phyloP scores from a whole-genome alignment of 805 yeast genomes.

The Kuraishia molischiana region DNA sequence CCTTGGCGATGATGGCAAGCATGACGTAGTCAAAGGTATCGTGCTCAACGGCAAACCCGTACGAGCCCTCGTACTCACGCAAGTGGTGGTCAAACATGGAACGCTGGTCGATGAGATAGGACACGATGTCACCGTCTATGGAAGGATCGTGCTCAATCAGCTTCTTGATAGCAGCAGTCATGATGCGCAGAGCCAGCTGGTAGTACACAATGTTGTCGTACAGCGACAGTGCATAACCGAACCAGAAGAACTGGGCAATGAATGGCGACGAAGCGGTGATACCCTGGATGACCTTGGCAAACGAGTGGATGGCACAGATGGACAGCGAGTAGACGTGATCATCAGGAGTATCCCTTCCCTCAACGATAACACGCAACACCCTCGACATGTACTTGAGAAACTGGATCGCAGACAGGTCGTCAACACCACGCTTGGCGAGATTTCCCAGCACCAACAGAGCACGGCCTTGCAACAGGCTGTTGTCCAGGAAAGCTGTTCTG shows the following conservation, averaged over 20 bases:
- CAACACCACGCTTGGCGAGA: constrained; percentile 53
- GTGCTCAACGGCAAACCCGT: constrained; percentile 26
- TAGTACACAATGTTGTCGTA: constrained; percentile 17
- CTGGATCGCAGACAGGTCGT: constrained; percentile 23
- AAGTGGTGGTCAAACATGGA: constrained; percentile 30
- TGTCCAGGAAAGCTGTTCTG: constrained; percentile 46
- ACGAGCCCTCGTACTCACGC: constrained; percentile 29
- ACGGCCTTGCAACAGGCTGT: constrained; percentile 54
- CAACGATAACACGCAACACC: constrained; percentile 14
- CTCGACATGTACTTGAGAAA: constrained; percentile 14
- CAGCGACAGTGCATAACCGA: constrained; percentile 15
- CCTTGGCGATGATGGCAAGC: constrained; percentile 39
- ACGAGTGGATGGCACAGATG: constrained; percentile 32
- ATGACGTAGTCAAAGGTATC: constrained; percentile 44
- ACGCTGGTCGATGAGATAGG: constrained; percentile 20
- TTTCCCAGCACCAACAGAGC: constrained; percentile 65
- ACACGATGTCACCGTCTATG: constrained; percentile 13
- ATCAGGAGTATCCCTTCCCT: constrained; percentile 5
- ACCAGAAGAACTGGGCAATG: constrained; percentile 42
- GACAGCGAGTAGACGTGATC: constrained; percentile 15
- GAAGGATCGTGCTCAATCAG: constrained; percentile 15
- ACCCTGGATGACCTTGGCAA: constrained; percentile 38
- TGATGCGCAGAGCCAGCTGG: constrained; percentile 21
- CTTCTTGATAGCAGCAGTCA: constrained; percentile 24
- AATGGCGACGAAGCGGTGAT: constrained; percentile 33